Evolutionary conservation across 2,329 filamentous ascomycete species (phyloP).

Genomic region (Ascocoryne sarcoides): DNA sequence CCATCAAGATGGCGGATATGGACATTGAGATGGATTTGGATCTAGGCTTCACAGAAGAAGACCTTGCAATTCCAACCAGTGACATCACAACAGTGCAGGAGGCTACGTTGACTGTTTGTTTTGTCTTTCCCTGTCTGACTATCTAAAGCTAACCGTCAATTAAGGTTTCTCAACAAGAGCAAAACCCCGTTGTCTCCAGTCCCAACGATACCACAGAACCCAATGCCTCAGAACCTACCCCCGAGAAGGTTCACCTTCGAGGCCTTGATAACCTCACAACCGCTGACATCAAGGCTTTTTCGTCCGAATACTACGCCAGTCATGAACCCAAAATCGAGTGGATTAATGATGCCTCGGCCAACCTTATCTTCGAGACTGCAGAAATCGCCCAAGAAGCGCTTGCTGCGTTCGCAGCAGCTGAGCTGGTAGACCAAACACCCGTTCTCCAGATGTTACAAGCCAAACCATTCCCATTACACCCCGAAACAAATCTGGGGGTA

Average conservation of each 20-base stretch:
- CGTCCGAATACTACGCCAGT: slow-evolving; percentile 54
- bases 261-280: slow-evolving; percentile 78
- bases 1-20: slow-evolving; percentile 38
- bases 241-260: slow-evolving; percentile 51
- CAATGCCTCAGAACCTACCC: slow-evolving; percentile 17
- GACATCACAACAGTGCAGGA: slow-evolving; percentile 12
- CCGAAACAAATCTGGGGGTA: slow-evolving; percentile 61
- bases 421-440: slow-evolving; percentile 49
- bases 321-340: slow-evolving; percentile 65
- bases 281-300: slow-evolving; percentile 68
- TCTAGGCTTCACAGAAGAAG: slow-evolving; percentile 42
- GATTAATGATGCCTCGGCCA: slow-evolving; percentile 90
- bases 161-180: slow-evolving; percentile 14
- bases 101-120: slow-evolving; percentile 3
- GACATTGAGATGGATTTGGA: slow-evolving; percentile 73
- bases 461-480: slow-evolving; percentile 58
- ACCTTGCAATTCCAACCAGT: slow-evolving; percentile 15
- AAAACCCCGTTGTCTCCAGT: slow-evolving; percentile 15
- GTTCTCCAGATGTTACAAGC: slow-evolving; percentile 58
- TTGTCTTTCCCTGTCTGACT: not conserved
- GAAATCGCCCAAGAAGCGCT: slow-evolving; percentile 45
- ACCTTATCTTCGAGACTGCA: slow-evolving; percentile 64
- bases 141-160: slow-evolving; percentile 7
- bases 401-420: slow-evolving; percentile 38
- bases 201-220: slow-evolving; percentile 22